Conservation (phyloP, 768 basidiomycete genomes). For the Chalciporus sphaerocephalus region DNA sequence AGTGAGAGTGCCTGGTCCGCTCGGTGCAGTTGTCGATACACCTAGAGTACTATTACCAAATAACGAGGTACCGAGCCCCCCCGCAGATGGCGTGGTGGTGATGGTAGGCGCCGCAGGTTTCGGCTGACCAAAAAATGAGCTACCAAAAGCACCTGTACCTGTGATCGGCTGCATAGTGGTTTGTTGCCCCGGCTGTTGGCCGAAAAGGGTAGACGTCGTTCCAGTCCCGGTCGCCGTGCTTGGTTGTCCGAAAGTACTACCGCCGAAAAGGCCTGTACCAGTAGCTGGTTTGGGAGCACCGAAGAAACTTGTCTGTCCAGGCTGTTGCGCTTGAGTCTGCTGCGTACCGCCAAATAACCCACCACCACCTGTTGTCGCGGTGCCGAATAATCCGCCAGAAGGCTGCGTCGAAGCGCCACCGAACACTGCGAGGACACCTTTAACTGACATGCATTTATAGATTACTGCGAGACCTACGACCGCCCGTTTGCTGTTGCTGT, state of each 20-base stretch:
- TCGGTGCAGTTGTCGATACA: conserved; percentile 40
- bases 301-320: conserved; percentile 28
- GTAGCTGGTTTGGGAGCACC: conserved; percentile 29
- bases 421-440: conserved; percentile 31
- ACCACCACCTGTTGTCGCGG: conserved; percentile 26
- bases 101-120: conserved; percentile 50
- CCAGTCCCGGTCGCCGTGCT: conserved; percentile 28
- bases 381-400: conserved; percentile 36
- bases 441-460: conserved; percentile 2
- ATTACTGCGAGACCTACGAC: conserved; percentile 28
- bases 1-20: conserved; percentile 57
- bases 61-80: conserved; percentile 34
- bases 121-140: conserved; percentile 44
- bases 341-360: conserved; percentile 36
- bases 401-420: conserved; percentile 30
- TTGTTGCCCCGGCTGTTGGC: conserved; percentile 46
- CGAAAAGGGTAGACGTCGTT: conserved; percentile 45
- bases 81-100: conserved; percentile 40
- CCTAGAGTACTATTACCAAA: conserved; percentile 40
- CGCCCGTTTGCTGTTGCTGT: conserved; percentile 36
- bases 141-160: conserved; percentile 34
- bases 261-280: conserved; percentile 45
- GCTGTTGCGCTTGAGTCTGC: conserved; percentile 37
- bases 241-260: conserved; percentile 45
- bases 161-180: conserved; percentile 34